Evolutionary conservation across 257 asterid genomes (phyloP).

Genomic region (Mentha longifolia): DNA sequence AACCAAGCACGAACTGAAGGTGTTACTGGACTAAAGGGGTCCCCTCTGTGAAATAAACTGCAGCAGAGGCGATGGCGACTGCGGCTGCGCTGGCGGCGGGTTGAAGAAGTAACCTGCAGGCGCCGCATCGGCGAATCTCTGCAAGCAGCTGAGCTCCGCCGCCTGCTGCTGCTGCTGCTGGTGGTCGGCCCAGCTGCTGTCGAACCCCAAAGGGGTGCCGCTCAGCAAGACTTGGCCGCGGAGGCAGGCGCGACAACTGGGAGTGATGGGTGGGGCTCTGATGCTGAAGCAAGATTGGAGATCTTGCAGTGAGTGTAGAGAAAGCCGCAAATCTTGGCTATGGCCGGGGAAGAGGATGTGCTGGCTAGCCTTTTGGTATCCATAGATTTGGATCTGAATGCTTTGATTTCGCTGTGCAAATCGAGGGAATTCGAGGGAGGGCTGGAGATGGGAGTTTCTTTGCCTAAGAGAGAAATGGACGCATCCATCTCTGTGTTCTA

Average conservation of each 20-base stretch:
- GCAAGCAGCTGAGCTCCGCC: conserved; percentile 56
- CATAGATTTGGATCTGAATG: too few relatives aligned
- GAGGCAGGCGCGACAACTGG: too few relatives aligned
- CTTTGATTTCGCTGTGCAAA: too few relatives aligned
- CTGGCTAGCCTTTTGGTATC: too few relatives aligned
- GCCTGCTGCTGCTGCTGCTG: conserved; percentile 46
- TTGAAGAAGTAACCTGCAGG: conserved; percentile 54
- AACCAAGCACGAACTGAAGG: conserved; percentile 99
- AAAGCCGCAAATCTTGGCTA: conserved; percentile 77
- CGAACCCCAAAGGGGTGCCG: conserved; percentile 66
- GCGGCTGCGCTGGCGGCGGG: conserved; percentile 48
- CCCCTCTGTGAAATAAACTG: conserved; percentile 92
- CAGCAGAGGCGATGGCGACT: conserved; percentile 57
- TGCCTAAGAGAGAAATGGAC: too few relatives aligned
- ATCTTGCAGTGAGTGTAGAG: conserved; percentile 92
- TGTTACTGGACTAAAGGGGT: conserved; percentile 99
- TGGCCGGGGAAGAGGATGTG: too few relatives aligned
- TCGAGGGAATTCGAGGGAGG: too few relatives aligned
- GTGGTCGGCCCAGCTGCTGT: conserved; percentile 66
- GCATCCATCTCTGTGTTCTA: too few relatives aligned
- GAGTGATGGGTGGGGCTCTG: too few relatives aligned
- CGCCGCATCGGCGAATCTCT: conserved; percentile 41
- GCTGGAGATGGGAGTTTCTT: too few relatives aligned
- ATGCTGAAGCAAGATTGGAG: conserved; percentile 67
- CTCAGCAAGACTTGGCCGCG: too few relatives aligned